Percentiles rank a stretch among this genome's conserved stretches.
Conservation (phyloP, 768 basidiomycete species). For the Psilocybe subaeruginosa region DNA sequence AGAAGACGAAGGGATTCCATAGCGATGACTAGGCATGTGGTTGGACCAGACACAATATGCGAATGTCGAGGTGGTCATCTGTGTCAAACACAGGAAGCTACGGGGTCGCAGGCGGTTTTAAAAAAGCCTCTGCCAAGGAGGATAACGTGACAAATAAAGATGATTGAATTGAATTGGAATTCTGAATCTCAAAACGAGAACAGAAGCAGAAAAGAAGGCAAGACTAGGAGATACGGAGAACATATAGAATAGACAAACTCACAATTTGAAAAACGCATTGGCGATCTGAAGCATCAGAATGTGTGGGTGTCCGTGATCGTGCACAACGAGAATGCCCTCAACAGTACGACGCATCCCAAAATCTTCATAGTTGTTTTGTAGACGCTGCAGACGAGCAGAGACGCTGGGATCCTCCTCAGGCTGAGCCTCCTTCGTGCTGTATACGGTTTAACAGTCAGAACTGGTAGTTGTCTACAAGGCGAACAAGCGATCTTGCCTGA, state of each 20-base stretch:
- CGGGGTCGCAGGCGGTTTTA: neutral
- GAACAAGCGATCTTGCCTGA: slow-evolving; percentile 55
- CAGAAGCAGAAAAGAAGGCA: neutral
- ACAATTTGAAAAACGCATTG: slow-evolving; percentile 99
- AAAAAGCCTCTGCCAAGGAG: neutral
- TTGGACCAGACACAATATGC: no score
- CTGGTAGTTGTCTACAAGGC: neutral
- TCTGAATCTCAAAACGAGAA: neutral
- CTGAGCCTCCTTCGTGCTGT: slow-evolving; percentile 93
- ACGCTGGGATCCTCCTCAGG: slow-evolving; percentile 98
- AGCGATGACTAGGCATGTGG: no score
- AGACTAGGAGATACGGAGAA: neutral
- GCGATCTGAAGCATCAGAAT: slow-evolving; percentile 98
- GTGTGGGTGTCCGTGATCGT: slow-evolving; percentile 97
- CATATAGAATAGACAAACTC: slow-evolving; percentile 29
- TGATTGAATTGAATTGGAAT: neutral
- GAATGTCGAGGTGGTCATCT: neutral
- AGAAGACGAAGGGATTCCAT: no score
- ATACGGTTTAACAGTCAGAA: neutral
- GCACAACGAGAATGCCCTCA: slow-evolving; percentile 87
- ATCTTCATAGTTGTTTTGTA: slow-evolving; percentile 96
- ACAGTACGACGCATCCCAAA: slow-evolving; percentile 97
- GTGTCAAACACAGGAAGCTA: neutral
- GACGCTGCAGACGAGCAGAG: slow-evolving; percentile 88
- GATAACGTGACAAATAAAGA: neutral